These are phyloP conservation scores for Moniliophthora roreri DNA, from an alignment of 1,284 basidiomycete genomes.

Conservation along the genomic window DNA sequence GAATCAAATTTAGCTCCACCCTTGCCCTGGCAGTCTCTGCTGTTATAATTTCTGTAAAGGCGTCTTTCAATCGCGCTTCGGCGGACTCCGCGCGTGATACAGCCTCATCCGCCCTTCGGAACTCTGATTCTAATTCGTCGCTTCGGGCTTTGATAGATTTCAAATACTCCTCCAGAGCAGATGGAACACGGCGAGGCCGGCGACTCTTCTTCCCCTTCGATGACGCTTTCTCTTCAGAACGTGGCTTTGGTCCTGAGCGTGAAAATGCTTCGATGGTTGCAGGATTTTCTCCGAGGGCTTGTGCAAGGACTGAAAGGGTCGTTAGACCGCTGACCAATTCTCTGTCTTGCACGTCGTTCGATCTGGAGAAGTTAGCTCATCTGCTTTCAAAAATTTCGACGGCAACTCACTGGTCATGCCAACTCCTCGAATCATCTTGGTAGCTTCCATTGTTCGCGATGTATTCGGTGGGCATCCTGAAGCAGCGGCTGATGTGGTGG, in stretches of 20 bases:
- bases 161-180: conserved; percentile 63
- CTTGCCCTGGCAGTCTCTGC: conserved; percentile 48
- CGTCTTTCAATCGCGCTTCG: conserved; percentile 47
- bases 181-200: conserved; percentile 30
- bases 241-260: not conserved
- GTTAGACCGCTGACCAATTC: not conserved
- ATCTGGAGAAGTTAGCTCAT: no score
- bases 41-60: conserved; percentile 33
- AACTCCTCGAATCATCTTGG: no score
- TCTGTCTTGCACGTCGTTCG: not conserved
- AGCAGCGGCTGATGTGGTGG: no score
- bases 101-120: conserved; percentile 49
- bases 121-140: conserved; percentile 58
- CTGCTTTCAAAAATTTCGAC: no score
- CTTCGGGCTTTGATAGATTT: conserved; percentile 55
- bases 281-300: not conserved
- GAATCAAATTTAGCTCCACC: conserved; percentile 44
- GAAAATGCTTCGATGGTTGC: not conserved
- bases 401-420: no score
- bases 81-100: conserved; percentile 52
- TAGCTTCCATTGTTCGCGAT: no score
- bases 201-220: conserved; percentile 1
- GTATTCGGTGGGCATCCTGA: no score
- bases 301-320: not conserved
- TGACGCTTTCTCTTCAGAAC: not conserved